phyloP scores from a whole-genome alignment of 257 asterid genomes.

The Misopates orontium region DNA sequence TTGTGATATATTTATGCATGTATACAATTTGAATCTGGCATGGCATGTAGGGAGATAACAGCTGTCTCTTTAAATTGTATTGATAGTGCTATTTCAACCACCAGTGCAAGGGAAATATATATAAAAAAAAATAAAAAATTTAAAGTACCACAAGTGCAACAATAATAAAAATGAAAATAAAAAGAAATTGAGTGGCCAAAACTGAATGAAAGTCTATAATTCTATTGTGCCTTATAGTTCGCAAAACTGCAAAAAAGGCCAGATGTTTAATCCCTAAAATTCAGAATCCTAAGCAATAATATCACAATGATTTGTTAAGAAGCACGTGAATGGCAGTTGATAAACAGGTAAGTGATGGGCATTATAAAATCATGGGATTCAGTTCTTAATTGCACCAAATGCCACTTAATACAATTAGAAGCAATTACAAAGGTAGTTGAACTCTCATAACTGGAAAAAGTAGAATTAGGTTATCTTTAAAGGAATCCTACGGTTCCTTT shows the following conservation, averaged over 20 bases:
- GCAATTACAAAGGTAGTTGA: conserved; percentile 30
- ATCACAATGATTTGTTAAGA: conserved; percentile 24
- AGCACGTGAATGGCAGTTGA: conserved; percentile 53
- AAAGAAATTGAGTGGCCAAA: conserved; percentile 22
- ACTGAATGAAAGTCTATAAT: conserved; percentile 8
- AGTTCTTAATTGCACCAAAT: conserved; percentile 40
- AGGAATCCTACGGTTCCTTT: conserved; percentile 20
- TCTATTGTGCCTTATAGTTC: neutral
- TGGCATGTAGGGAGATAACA: conserved; percentile 22
- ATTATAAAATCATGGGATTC: conserved; percentile 28
- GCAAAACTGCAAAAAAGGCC: neutral
- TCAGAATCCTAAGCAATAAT: conserved; percentile 16
- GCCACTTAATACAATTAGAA: conserved; percentile 23
- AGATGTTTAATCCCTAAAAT: neutral
- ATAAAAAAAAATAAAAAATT: too few species aligned
- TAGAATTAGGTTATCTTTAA: conserved; percentile 38
- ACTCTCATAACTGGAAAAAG: conserved; percentile 25
- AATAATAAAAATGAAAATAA: neutral
- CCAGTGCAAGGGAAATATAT: conserved; percentile 29
- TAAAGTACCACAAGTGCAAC: too few species aligned
- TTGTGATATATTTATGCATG: too few species aligned
- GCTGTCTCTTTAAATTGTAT: conserved; percentile 36
- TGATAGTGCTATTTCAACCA: conserved; percentile 43
- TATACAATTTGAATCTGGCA: neutral
- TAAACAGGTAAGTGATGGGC: conserved; percentile 33